Evolutionary conservation across 768 basidiomycete species (phyloP), one percentile per base, ranked within the genome.

Genomic region (Lactifluus hygrophoroides): DNA sequence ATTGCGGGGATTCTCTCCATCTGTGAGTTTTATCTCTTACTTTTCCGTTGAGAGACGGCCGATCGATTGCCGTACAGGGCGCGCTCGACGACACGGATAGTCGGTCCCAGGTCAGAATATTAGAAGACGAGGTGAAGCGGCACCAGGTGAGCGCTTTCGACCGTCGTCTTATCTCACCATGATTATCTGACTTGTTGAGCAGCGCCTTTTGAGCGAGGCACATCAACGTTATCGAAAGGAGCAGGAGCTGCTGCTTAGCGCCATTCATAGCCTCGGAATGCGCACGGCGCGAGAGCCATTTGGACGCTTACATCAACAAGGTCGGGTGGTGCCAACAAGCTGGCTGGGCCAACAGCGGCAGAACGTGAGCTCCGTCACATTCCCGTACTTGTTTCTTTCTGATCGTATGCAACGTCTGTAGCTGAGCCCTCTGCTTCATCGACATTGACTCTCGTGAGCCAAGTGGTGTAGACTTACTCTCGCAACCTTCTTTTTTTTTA

Each of bases 1-100:
- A 51, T 78, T 77, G 64, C 74, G 73, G 30, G 75, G 74, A 21
- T 65, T 72, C 54, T 70, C 71, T 47, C 67, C 75, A 34, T 70
- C 79, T 40, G 85, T 85, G 61, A 76, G 69, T 34, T 43, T 47
- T 34, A 5, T 48, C 40, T 3, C 60, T 49, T 23, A 40, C 8
- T 19, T 27, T 16, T 40, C n/a, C 19, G 14, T 27, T 9, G 40
- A 27, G 48, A 9, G 25, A 42, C n/a, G 37, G 3, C 5, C 11
- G 9, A 56, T 23, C 37, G 45, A 45, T 35, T 59, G 34, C 32
- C 64, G 13, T 51, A 40, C 63, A 81, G 72, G 81, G 76, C 44
- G 74, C 79, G 14, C 86, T 85, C 66, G 90, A 85, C 61, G 91
- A 93, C 64, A 83, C 83, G 0, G 85, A 90, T 67, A 76, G 77